Base-by-base conservation (phyloP, 2,329 filamentous ascomycete genomes). In the Penicillium griseofulvum region DNA sequence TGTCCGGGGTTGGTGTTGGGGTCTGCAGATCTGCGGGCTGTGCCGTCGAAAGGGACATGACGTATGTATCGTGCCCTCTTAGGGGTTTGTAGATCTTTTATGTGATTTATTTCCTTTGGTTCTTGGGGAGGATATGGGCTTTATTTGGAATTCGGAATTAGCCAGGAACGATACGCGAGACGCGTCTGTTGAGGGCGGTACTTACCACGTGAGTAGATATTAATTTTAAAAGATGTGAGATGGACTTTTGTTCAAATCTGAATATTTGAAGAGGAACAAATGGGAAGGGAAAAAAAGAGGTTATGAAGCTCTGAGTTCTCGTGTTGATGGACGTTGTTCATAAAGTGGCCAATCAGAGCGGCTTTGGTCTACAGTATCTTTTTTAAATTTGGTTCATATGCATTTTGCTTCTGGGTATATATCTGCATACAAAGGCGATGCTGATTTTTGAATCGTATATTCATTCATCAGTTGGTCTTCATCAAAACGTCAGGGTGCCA, bases 261-360 rank as follows among this genome's bases (percentile, higher is more conserved):
- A 16, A 26, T 38, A 17, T 24, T 52, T 28, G 26, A 12, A 11
- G n/a, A 34, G 17, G 9, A 16, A 41, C 22, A 26, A 47, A 47
- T 17, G 2, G 19, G 1, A 31, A 33, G 9, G 19, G 26, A 3
- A 24, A 38, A 24, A 33, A 11, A 29, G 3, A 14, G 34, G 16
- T 5, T 36, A 12, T 14, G 78, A 63, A 80, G 83, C 65, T 83
- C 80, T 5, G 75, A 24, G 71, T n/a, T 48, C 59, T 78, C 74
- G 1, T 22, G 76, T 71, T 19, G 34, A 60, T 79, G 74, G 2
- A 79, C 74, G 4, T 71, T 70, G 63, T 52, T 58, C 19, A 49
- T 38, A 54, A 66, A 61, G 55, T 66, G 62, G 31, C 64, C 64
- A 66, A 66, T 66, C 59, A 66, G 53, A 48, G 46, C 10, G 4